phyloP scores from a whole-genome alignment of 1,139 yeast genomes.

The Yamadazyma kanchanaburiensis region DNA sequence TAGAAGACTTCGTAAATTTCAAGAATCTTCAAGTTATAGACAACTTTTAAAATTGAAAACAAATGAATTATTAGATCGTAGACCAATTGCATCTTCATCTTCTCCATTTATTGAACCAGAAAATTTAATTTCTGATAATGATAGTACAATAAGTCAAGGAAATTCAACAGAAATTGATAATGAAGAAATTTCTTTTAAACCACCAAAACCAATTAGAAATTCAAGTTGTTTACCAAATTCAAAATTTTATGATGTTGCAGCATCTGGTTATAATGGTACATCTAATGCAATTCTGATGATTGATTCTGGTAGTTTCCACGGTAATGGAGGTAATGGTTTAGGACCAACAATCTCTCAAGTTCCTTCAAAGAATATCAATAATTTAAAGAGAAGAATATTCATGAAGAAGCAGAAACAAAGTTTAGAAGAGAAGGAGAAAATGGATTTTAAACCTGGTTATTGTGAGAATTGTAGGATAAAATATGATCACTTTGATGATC shows the following conservation, averaged over 20 bases:
- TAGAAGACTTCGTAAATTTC: conserved; percentile 39
- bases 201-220: conserved; percentile 25
- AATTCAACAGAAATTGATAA: neutral
- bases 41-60: conserved; percentile 35
- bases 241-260: conserved; percentile 63
- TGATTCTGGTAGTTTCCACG: conserved; percentile 31
- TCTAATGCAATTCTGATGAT: conserved; percentile 41
- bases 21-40: conserved; percentile 39
- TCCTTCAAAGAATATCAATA: conserved; percentile 62
- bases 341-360: conserved; percentile 69
- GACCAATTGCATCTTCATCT: conserved; percentile 13
- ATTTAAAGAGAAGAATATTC: conserved; percentile 52
- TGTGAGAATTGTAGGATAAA: conserved; percentile 94
- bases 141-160: conserved; percentile 15
- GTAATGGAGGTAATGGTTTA: conserved; percentile 58
- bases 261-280: conserved; percentile 76
- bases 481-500: conserved; percentile 78
- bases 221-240: conserved; percentile 35
- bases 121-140: conserved; percentile 7
- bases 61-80: conserved; percentile 27
- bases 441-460: conserved; percentile 57
- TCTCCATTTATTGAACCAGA: neutral
- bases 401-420: conserved; percentile 36
- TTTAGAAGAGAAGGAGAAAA: conserved; percentile 51
- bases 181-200: conserved; percentile 14